Base-by-base conservation (phyloP, 306 rosid genomes). In the Castanea sativa region DNA sequence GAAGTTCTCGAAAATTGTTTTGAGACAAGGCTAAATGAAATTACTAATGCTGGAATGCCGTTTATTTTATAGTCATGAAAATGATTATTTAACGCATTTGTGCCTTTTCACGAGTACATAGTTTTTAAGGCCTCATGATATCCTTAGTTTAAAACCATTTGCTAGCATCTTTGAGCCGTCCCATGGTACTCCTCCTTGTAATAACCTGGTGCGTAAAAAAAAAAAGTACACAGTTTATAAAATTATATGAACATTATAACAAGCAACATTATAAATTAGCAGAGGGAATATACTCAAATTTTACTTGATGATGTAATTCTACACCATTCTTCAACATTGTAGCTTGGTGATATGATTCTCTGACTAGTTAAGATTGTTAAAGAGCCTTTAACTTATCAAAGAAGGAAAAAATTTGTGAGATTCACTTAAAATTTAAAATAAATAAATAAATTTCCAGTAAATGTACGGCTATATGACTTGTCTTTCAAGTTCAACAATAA, bases 81-180 rank as follows among this genome's bases (percentile, higher is more conserved):
- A 41, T 41, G 45, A 41, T 2, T 41, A 41, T 41, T 21, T n/a
- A 3, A 9, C 64, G 9, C 64, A 20, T 0, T 21, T 58, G 64
- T 18, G 15, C 65, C 65, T 23, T 59, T 23, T 27, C 14, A 59
- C 0, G 13, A 3, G 5, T 49, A 49, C 5, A 12, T 13, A 12
- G 14, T 12, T 49, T 49, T 49, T 8, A 41, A 41, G 1, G 12
- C 1, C 45, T 7, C 45, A 41, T 0, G 45, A 8, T 41, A 41
- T 41, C 45, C 0, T 38, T 0, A 0, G 45, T 7, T 38, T 0
- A 0, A 38, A 38, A 38, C 1, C 0, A 0, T 38, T 38, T 38
- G 11, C 11, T 1, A 38, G 3, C 45, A 0, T 38, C 0, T 38
- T 38, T 0, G 45, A 38, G 45, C 45, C 0, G 3, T 3, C 0